These are phyloP conservation scores for Fusarium sacchari DNA, from an alignment of 2,329 filamentous ascomycete genomes.

Conservation along the genomic window DNA sequence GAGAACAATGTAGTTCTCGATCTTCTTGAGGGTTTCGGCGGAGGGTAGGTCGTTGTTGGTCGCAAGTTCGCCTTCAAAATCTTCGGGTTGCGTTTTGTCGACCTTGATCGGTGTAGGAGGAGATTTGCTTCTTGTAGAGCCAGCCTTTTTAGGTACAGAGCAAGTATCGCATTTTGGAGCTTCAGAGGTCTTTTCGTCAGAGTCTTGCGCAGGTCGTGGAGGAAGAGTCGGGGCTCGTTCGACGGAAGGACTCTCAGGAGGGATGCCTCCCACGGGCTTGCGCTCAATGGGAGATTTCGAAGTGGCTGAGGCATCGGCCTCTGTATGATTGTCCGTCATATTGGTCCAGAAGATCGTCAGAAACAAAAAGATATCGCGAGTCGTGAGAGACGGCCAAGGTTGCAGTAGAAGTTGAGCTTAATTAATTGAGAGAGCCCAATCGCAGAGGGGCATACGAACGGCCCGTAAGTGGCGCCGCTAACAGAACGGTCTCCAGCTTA, in stretches of 20 bases:
- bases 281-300: constrained; percentile 19
- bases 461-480: constrained; percentile 36
- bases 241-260: constrained; percentile 5
- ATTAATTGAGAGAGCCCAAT: constrained; percentile 1
- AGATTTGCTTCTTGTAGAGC: constrained; percentile 29
- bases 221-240: constrained; percentile 26
- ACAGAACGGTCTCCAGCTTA: constrained; percentile 31
- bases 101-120: constrained; percentile 46
- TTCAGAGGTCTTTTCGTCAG: constrained; percentile 17
- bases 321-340: constrained; percentile 31
- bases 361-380: neutral
- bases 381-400: neutral
- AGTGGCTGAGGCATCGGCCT: constrained; percentile 5
- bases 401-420: neutral
- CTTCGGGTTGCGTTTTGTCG: constrained; percentile 55
- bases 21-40: constrained; percentile 57
- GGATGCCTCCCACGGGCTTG: constrained; percentile 11
- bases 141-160: constrained; percentile 30
- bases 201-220: constrained; percentile 6
- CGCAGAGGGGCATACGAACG: constrained; percentile 19
- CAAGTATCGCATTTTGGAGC: constrained; percentile 13
- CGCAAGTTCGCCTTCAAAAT: constrained; percentile 66
- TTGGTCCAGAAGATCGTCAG: neutral
- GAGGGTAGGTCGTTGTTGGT: constrained; percentile 67
- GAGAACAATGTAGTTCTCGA: constrained; percentile 67